These are phyloP conservation scores for Melampsora americana DNA, from an alignment of 1,284 basidiomycete species.

Conservation along the genomic window DNA sequence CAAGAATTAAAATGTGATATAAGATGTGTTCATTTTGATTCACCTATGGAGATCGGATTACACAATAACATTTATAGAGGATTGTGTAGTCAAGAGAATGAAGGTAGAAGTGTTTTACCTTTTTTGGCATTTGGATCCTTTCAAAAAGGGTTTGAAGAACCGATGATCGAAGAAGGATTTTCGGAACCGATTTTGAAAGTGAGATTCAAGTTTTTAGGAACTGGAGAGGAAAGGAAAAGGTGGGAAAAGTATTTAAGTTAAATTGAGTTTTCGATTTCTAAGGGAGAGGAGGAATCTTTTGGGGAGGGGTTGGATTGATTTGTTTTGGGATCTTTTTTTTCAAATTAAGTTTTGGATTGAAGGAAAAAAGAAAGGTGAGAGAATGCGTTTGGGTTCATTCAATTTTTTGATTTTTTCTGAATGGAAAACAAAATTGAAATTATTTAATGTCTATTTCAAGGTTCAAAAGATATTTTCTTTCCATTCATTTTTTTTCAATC, in stretches of 20 bases:
- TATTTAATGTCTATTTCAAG: too few relatives aligned
- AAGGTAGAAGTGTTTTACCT: conserved; percentile 60
- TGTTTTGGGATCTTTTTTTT: too few relatives aligned
- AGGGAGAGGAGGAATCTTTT: too few relatives aligned
- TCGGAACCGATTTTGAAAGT: conserved; percentile 66
- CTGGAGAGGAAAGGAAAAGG: conserved; percentile 63
- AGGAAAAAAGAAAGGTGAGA: too few relatives aligned
- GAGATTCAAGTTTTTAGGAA: conserved; percentile 74
- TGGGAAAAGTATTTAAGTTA: conserved; percentile 69
- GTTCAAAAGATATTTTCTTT: too few relatives aligned
- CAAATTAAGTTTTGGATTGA: too few relatives aligned
- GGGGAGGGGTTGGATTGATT: too few relatives aligned
- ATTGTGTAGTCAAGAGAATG: conserved; percentile 52
- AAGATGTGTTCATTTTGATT: conserved; percentile 65
- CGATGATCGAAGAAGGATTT: conserved; percentile 68
- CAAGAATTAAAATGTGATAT: conserved; percentile 15
- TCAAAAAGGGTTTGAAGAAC: conserved; percentile 65
- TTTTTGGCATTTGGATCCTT: conserved; percentile 65
- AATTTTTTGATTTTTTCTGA: too few relatives aligned
- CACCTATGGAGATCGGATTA: conserved; percentile 71
- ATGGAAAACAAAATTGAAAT: too few relatives aligned
- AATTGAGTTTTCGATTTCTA: not conserved
- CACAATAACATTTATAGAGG: conserved; percentile 86
- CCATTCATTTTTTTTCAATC: too few relatives aligned
- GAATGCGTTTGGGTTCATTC: too few relatives aligned